Conservation (phyloP, 371 early-diverging fungal species). For the Sporodiniella umbellata region DNA sequence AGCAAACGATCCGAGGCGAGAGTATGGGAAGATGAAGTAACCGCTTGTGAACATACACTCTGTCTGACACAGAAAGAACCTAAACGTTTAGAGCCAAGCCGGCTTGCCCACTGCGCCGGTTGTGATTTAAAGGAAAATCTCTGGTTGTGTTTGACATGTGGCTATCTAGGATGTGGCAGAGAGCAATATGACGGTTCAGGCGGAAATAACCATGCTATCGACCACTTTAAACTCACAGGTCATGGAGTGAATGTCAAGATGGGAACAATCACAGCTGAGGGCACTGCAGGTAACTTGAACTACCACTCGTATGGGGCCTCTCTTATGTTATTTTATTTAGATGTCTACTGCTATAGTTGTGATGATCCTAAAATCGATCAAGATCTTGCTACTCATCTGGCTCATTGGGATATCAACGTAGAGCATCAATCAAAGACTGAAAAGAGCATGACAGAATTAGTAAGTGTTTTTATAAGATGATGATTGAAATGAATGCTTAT, state of each 20-base stretch:
- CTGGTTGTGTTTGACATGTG: slow-evolving; percentile 81
- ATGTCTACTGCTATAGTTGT: slow-evolving; percentile 92
- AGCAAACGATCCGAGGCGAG: slow-evolving; percentile 84
- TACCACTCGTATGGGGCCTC: background rate
- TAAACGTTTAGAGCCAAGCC: slow-evolving; percentile 46
- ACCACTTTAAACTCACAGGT: slow-evolving; percentile 81
- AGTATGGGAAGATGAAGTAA: slow-evolving; percentile 89
- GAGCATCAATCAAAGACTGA: slow-evolving; percentile 84
- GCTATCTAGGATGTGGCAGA: slow-evolving; percentile 79
- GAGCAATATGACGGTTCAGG: slow-evolving; percentile 96
- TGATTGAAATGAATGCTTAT: background rate
- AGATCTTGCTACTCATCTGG: slow-evolving; percentile 73
- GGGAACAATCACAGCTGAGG: slow-evolving; percentile 97
- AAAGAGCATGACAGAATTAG: slow-evolving; percentile 89
- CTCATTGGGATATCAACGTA: slow-evolving; percentile 87
- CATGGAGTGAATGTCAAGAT: slow-evolving; percentile 89
- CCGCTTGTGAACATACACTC: slow-evolving; percentile 80
- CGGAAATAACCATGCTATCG: slow-evolving; percentile 98
- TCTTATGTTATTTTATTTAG: slow-evolving; percentile 29
- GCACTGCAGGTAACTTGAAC: slow-evolving; percentile 75
- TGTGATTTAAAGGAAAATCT: slow-evolving; percentile 90
- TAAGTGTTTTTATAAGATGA: slow-evolving; percentile 12
- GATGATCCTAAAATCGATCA: slow-evolving; percentile 84
- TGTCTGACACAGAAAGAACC: slow-evolving; percentile 62
- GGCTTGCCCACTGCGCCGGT: slow-evolving; percentile 72